Percentiles rank a stretch among this genome's conserved stretches.
These are phyloP conservation scores for Camelina laxa DNA, from an alignment of 345 rosid genomes.

Conservation along the genomic window DNA sequence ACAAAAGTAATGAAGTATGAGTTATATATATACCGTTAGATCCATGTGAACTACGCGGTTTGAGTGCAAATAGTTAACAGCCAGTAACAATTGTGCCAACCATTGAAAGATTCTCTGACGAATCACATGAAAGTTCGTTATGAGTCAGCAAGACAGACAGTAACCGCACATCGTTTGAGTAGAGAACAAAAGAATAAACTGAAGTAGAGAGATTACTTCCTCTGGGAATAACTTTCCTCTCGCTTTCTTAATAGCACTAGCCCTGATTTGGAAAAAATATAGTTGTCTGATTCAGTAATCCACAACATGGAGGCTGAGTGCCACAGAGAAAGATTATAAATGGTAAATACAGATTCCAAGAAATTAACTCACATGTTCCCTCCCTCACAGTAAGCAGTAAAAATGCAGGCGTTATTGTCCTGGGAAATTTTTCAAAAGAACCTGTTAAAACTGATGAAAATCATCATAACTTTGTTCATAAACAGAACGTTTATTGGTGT, in stretches of 20 bases:
- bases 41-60: slow-evolving; percentile 95
- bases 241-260: slow-evolving; percentile 80
- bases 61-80: slow-evolving; percentile 93
- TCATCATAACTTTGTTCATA: slow-evolving; percentile 8
- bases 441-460: slow-evolving; percentile 13
- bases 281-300: slow-evolving; percentile 9
- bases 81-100: slow-evolving; percentile 90
- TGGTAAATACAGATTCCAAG: slow-evolving; percentile 2
- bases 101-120: slow-evolving; percentile 92
- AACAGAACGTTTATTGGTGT: neutral
- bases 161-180: neutral
- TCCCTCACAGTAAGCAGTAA: slow-evolving; percentile 82
- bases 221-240: slow-evolving; percentile 79
- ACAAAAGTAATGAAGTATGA: neutral
- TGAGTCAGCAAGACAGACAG: slow-evolving; percentile 17
- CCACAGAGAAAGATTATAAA: neutral
- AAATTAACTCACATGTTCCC: slow-evolving; percentile 83
- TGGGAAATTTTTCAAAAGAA: slow-evolving; percentile 38
- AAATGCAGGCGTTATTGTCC: slow-evolving; percentile 78
- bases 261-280: slow-evolving; percentile 50
- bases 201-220: slow-evolving; percentile 65
- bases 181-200: slow-evolving; percentile 14
- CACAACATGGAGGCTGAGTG: neutral
- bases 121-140: slow-evolving; percentile 19
- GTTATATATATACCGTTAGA: slow-evolving; percentile 64